Evolutionary conservation across 495 filamentous ascomycete genomes (phyloP), one percentile per base, ranked within the genome.

Genomic region (Jackrogersella minutella): DNA sequence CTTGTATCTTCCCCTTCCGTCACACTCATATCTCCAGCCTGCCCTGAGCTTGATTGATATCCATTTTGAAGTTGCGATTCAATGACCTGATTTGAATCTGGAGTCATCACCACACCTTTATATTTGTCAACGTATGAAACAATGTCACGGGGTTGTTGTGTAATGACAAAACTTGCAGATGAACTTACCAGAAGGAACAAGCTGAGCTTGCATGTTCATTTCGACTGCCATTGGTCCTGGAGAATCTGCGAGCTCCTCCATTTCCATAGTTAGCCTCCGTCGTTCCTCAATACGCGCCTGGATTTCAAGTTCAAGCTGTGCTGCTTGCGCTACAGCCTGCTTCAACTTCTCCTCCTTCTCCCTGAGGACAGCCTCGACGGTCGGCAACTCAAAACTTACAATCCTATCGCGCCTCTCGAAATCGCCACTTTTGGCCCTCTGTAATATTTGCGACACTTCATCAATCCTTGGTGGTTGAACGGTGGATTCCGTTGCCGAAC

Each of bases 301-400:
- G 7, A 90, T 82, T 62, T 88, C 85, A 5, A 80, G 78, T 59
- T 90, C 77, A 6, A 93, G 77, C 21, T 77, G 81, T 37, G 80
- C 81, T 59, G 88, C 82, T 71, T 92, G 86, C 30, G 81, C 75
- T 34, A 80, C 79, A 46, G 89, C 64, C 31, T 81, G 73, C 50
- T 81, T 81, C 17, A 93, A 74, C 58, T 79, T 85, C 1, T 76
- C 73, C 64, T 79, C 73, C 49, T 79, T 82, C 36, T 81, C 75
- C 56, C 80, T 73, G 11, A 90, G 80, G 43, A 84, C 78, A 26
- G 81, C 80, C 62, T 87, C 85, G n/a, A 89, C 71, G 10, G 75
- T 73, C 37, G 87, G 86, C 19, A 90, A 69, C 16, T 86, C 85
- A 8, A 81, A 75, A 49, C 75, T 80, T 56, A 85, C 79, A 31